Evolutionary conservation across 371 early-diverging fungal genomes (phyloP), one percentile per base, ranked within the genome.

Genomic region (Neoconidiobolus thromboides): DNA sequence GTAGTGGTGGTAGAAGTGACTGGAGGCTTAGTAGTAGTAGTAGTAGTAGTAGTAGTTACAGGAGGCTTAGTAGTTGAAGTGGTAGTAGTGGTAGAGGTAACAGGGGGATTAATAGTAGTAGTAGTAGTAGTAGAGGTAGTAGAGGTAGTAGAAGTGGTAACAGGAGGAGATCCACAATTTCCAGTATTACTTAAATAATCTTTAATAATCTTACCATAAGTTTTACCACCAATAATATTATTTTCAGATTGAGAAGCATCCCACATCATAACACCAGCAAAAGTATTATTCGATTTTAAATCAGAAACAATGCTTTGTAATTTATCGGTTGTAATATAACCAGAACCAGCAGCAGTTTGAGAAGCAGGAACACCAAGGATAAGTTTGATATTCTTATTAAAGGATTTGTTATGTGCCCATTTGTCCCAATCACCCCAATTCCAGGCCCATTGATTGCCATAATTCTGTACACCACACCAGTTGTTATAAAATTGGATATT

Each of bases 401-500:
- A 56, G 1, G 83, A 74, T 14, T 68, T 73, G 3, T 69, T 64
- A 1, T 40, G 71, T 46, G 80, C 73, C 77, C 79, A 79, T 10
- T 70, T 67, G 65, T 79, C 71, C 82, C 81, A 73, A 41, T 71
- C 65, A 59, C 71, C 73, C 68, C 76, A 83, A 64, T 83, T 83
- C 68, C 78, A 81, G 1, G 56, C 57, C 38, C 47, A 39, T 12
- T 14, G 47, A 6, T 68, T 63, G 44, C 53, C 37, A 69, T 80
- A 81, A 58, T 62, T 55, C 36, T 61, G 52, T 2, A 46, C 48
- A 4, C 69, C 66, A 51, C 85, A 84, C 46, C 71, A 73, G 65
- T 82, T 82, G 71, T 85, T 85, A 69, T 85, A 85, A 61, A 85
- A 85, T 65, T 85, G 84, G n/a, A 83, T 76, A 65, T 68, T 80